Evolutionary conservation across 441 rosid genomes (phyloP), one percentile per base, ranked within the genome.

Genomic region (Adansonia grandidieri): DNA sequence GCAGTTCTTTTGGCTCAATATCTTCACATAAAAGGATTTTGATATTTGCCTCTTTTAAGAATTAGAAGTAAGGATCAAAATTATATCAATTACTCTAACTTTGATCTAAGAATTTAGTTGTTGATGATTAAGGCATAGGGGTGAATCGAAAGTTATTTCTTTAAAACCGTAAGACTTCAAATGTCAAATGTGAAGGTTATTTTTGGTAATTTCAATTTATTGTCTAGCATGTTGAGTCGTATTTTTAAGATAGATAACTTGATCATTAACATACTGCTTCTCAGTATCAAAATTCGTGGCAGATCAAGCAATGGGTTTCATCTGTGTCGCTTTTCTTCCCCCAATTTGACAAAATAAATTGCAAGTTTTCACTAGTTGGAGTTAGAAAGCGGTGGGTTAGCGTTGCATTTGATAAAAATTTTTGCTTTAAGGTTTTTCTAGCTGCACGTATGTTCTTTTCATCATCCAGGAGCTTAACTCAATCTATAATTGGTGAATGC

Each of bases 211-310:
- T 32, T 32, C 40, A 32, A 2, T 32, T 32, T 32, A 24, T 62
- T 8, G 44, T 20, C 37, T 10, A 68, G 73, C 73, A 13, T 68
- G 72, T 48, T 20, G 56, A 45, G 47, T 68, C 5, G 24, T 68
- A 22, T 68, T 47, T 3, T 32, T 3, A 32, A 70, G 42, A 37
- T 65, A 40, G 71, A 17, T 53, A 14, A 44, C 24, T 42, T 66
- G 71, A 71, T 24, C 24, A 28, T 71, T 71, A 13, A 20, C 1
- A 51, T 28, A 28, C 51, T 22, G 44, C 8, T 70, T 70, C 19
- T 48, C 22, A 69, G 58, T 14, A 20, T 19, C 17, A 68, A 11
- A 45, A 20, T 17, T 9, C 1, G 1, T 11, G 73, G 32, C 37
- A 11, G 54, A 20, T 20, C 7, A 24, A 48, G 73, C 58, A 22